Evolutionary conservation across 176 grass and related monocot genomes (phyloP).

Genomic region (Pontederia paniculata): DNA sequence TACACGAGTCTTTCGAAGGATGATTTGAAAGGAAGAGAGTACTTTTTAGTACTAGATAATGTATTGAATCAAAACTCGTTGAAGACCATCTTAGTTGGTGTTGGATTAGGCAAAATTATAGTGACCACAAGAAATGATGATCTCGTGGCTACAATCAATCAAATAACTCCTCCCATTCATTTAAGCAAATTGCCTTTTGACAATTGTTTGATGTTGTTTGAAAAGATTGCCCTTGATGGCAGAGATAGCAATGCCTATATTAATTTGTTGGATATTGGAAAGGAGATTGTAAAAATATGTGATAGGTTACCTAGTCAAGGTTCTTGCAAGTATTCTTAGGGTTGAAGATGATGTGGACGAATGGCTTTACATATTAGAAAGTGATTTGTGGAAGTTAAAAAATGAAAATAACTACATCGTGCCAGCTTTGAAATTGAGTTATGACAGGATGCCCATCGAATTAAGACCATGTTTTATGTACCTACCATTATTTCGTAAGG

Average conservation of each 20-base stretch:
- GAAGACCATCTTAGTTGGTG: not conserved
- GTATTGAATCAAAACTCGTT: conserved; percentile 18
- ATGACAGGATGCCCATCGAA: not conserved
- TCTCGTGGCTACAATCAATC: no score
- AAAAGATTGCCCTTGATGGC: no score
- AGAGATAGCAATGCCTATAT: not conserved
- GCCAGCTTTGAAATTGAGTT: conserved; percentile 8
- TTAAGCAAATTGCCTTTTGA: no score
- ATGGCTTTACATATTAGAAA: no score
- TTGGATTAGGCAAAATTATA: not conserved
- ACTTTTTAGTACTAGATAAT: conserved; percentile 21
- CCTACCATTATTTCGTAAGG: no score
- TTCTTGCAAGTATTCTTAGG: conserved; percentile 14
- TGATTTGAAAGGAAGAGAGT: not conserved
- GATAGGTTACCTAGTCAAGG: conserved; percentile 13
- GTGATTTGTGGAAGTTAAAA: conserved; percentile 8
- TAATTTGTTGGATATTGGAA: conserved; percentile 7
- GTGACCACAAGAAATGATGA: no score
- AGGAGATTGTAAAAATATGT: conserved; percentile 3
- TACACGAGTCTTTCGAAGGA: no score
- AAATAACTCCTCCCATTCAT: no score
- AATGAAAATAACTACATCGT: not conserved
- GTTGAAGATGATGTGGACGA: not conserved
- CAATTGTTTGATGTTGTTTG: no score
- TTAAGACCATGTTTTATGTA: conserved; percentile 17